phyloP scores from a whole-genome alignment of 2,329 filamentous ascomycete genomes.

The Pseudogymnoascus sp. region DNA sequence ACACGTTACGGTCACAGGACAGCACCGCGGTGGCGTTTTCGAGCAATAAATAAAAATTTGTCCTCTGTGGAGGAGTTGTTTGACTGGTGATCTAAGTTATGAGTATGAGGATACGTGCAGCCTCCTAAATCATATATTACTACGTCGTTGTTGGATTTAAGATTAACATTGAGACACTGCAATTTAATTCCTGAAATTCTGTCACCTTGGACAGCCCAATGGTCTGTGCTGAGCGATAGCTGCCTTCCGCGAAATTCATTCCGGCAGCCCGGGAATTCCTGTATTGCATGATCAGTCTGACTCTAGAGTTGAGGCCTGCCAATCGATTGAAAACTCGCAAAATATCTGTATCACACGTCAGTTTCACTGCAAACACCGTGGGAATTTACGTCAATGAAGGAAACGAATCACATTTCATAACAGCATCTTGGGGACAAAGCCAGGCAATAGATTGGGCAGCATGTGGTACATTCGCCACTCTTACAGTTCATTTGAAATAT shows the following conservation, averaged over 20 bases:
- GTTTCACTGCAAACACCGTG: neutral
- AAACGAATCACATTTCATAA: neutral
- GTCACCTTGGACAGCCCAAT: neutral
- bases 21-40: neutral
- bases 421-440: neutral
- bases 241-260: slow-evolving; percentile 5
- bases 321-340: neutral
- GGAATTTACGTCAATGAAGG: neutral
- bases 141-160: neutral
- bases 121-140: slow-evolving; percentile 3
- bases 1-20: neutral
- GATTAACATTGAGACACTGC: slow-evolving; percentile 9
- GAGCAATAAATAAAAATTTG: neutral
- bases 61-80: neutral
- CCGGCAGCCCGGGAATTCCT: neutral
- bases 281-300: neutral
- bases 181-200: slow-evolving; percentile 11
- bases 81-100: neutral
- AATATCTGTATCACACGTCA: slow-evolving; percentile 6
- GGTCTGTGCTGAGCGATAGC: neutral
- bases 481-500: slow-evolving; percentile 3
- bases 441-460: neutral
- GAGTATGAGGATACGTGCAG: neutral
- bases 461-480: slow-evolving; percentile 9
- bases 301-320: neutral